Evolutionary conservation across 495 filamentous ascomycete genomes (phyloP).

Genomic region (Aspergillus heteromorphus): DNA sequence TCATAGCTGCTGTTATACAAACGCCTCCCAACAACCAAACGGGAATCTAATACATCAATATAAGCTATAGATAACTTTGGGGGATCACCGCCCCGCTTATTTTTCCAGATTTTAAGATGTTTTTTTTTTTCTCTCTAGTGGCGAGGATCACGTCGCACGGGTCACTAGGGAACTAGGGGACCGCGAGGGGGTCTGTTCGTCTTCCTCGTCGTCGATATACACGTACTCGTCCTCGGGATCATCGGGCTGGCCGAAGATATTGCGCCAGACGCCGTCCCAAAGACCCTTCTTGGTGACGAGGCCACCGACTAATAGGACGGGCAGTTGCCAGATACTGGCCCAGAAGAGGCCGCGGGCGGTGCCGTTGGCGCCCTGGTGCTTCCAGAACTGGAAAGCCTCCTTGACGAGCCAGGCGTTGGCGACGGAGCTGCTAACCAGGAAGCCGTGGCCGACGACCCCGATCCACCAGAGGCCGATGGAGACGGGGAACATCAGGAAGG

Average conservation of each 20-base stretch:
- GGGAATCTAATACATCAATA: slow-evolving; percentile 16
- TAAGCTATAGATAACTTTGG: not conserved
- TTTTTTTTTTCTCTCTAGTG: not conserved
- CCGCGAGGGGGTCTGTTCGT: slow-evolving; percentile 4
- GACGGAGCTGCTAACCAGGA: slow-evolving; percentile 71
- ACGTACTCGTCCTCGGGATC: slow-evolving; percentile 36
- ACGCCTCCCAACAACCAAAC: slow-evolving; percentile 10
- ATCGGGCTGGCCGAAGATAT: slow-evolving; percentile 50
- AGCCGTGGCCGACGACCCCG: slow-evolving; percentile 83
- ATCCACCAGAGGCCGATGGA: slow-evolving; percentile 75
- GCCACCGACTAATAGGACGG: slow-evolving; percentile 83
- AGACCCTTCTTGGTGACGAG: slow-evolving; percentile 93
- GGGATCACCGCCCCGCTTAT: not conserved
- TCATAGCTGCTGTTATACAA: slow-evolving; percentile 14
- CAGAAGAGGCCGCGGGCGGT: slow-evolving; percentile 85
- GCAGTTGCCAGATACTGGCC: slow-evolving; percentile 96
- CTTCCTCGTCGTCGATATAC: slow-evolving; percentile 37
- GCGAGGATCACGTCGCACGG: not conserved
- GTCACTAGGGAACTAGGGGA: not conserved
- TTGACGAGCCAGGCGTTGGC: slow-evolving; percentile 83
- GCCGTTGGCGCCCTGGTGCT: slow-evolving; percentile 69
- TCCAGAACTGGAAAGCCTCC: slow-evolving; percentile 80
- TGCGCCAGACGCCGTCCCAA: slow-evolving; percentile 78
- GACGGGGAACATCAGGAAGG: slow-evolving; percentile 80
- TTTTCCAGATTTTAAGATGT: not conserved